These are phyloP conservation scores for Leccinum subspadiceum DNA, from an alignment of 1,284 basidiomycete species.

Conservation along the genomic window DNA sequence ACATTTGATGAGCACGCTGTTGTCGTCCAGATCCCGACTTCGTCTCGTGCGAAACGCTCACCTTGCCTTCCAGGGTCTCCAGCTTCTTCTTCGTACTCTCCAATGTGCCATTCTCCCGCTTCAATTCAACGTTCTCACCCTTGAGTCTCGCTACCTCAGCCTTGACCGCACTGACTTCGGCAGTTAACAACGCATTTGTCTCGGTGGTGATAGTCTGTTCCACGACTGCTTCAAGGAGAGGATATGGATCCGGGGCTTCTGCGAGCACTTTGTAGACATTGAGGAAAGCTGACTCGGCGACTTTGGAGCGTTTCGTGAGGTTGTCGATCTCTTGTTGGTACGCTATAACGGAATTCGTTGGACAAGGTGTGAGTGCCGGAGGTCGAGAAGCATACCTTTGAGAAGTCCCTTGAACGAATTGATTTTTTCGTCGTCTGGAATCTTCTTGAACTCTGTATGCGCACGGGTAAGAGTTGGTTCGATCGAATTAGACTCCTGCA, in stretches of 20 bases:
- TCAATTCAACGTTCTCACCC: conserved; percentile 79
- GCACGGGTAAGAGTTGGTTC: background rate
- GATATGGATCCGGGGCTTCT: conserved; percentile 95
- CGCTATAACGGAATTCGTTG: conserved; percentile 44
- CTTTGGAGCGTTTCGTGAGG: conserved; percentile 88
- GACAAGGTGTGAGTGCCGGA: background rate
- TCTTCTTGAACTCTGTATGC: conserved; percentile 87
- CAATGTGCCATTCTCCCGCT: conserved; percentile 56
- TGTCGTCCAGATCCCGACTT: background rate
- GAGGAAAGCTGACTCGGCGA: conserved; percentile 91
- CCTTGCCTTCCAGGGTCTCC: conserved; percentile 83
- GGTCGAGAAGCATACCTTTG: conserved; percentile 53
- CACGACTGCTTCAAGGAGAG: conserved; percentile 89
- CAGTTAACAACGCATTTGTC: conserved; percentile 22
- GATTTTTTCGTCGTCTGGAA: conserved; percentile 83
- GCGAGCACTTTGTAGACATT: conserved; percentile 92
- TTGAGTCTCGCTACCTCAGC: conserved; percentile 66
- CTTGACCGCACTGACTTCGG: conserved; percentile 77
- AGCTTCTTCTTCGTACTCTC: conserved; percentile 66
- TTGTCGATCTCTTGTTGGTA: conserved; percentile 97
- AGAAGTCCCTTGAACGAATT: conserved; percentile 84
- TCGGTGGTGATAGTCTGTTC: conserved; percentile 86
- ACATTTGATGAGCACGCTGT: conserved; percentile 1
- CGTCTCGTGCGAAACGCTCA: conserved; percentile 31
- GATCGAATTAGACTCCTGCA: background rate